Conservation (phyloP, 2,329 filamentous ascomycete species). For the Macroventuria anomochaeta region DNA sequence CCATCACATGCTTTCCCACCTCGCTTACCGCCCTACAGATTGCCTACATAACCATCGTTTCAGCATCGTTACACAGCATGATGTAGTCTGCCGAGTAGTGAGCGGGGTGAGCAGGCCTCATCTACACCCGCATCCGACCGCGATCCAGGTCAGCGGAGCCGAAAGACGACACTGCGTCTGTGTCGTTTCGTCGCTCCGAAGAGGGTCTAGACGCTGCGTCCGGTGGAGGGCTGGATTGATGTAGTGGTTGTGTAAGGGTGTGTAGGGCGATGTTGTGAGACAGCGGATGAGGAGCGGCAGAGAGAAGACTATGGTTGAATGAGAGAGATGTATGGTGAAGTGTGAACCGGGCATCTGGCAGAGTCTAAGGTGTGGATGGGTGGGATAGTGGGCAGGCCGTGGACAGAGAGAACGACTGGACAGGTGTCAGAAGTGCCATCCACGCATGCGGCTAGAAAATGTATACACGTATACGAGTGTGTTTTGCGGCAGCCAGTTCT, state of each 20-base stretch:
- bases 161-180: conserved; percentile 2
- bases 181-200: conserved; percentile 9
- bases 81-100: conserved; percentile 4
- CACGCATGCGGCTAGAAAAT: conserved; percentile 17
- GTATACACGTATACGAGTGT: conserved; percentile 1
- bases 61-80: conserved; percentile 9
- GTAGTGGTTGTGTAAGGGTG: conserved; percentile 1
- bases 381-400: background rate
- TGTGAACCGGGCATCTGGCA: background rate
- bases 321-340: background rate
- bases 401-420: conserved; percentile 10
- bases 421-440: conserved; percentile 16
- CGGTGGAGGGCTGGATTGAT: conserved; percentile 1
- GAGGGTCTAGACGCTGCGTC: conserved; percentile 4
- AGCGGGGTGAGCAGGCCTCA: conserved; percentile 3
- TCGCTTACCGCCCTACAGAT: conserved; percentile 11
- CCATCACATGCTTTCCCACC: background rate
- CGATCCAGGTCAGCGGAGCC: conserved; percentile 23
- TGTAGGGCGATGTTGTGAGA: conserved; percentile 11
- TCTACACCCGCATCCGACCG: conserved; percentile 20
- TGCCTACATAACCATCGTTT: conserved; percentile 9
- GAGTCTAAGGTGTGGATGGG: conserved; percentile 7
- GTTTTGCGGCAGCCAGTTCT: conserved; percentile 1
- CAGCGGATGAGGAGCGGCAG: background rate
- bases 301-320: background rate